Evolutionary conservation across 2,329 filamentous ascomycete species (phyloP).

Genomic region (Dactylellina leptospora): DNA sequence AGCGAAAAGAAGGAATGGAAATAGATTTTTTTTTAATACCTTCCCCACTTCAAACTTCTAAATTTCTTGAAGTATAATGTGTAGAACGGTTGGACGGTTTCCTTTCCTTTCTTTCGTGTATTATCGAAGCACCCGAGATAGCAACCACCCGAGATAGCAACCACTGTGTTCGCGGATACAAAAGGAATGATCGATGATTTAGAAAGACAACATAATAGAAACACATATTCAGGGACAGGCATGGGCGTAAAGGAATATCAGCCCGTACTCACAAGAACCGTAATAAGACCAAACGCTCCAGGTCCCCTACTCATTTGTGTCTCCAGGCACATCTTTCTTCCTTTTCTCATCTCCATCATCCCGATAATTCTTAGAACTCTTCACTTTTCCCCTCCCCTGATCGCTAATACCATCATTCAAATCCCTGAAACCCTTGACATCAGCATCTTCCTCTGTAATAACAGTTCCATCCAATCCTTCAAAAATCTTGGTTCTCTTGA

Average conservation of each 20-base stretch:
- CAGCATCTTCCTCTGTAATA: neutral
- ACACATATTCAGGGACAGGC: too few species aligned
- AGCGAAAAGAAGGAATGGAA: neutral
- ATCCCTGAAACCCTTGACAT: neutral
- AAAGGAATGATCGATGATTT: too few species aligned
- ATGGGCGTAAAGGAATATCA: too few species aligned
- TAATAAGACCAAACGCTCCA: too few species aligned
- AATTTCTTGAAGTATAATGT: neutral
- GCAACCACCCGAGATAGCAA: too few species aligned
- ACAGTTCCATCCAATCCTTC: conserved; percentile 1
- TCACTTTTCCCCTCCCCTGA: neutral
- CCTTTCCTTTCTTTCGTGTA: too few species aligned
- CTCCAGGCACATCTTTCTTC: neutral
- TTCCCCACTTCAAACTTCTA: neutral
- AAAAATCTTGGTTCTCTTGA: conserved; percentile 23
- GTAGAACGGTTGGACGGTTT: too few species aligned
- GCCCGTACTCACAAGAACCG: too few species aligned
- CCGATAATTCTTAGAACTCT: neutral
- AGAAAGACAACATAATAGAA: too few species aligned
- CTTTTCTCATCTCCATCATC: neutral
- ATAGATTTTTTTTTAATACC: neutral
- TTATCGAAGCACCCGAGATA: too few species aligned
- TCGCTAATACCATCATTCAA: neutral
- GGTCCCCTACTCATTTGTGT: neutral
- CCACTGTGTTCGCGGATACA: too few species aligned